A percentile compares a stretch with the other conserved stretches of the same genome.
Conservation (phyloP, 1,139 yeast genomes). For the Yamadazyma jaroonii region DNA sequence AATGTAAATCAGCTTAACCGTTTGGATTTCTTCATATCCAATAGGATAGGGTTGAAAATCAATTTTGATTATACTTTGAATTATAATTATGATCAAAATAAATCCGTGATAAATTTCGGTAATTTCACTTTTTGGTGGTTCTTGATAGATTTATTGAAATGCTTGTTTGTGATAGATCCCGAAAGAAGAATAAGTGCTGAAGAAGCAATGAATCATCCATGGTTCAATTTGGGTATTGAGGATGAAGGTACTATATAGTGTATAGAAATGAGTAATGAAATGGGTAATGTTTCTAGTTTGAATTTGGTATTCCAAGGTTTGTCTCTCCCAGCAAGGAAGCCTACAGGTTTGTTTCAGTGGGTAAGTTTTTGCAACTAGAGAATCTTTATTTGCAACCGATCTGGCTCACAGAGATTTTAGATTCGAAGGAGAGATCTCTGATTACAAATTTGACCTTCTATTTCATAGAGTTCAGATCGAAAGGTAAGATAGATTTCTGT, state of each 20-base stretch:
- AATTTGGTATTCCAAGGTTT: too few relatives aligned
- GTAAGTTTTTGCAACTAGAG: too few relatives aligned
- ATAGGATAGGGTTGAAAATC: slow-evolving; percentile 39
- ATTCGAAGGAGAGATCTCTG: too few relatives aligned
- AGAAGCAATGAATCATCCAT: slow-evolving; percentile 71
- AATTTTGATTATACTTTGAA: slow-evolving; percentile 40
- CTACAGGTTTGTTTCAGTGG: too few relatives aligned
- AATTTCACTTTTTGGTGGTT: slow-evolving; percentile 76
- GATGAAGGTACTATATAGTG: slow-evolving; percentile 63
- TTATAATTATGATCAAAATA: slow-evolving; percentile 41
- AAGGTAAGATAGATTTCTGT: too few relatives aligned
- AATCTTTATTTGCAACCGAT: too few relatives aligned
- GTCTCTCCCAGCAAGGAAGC: too few relatives aligned
- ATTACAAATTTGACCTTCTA: too few relatives aligned
- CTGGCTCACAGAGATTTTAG: too few relatives aligned
- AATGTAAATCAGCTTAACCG: slow-evolving; percentile 53
- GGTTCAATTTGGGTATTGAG: slow-evolving; percentile 73
- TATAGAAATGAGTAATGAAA: neutral
- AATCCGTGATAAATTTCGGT: slow-evolving; percentile 39
- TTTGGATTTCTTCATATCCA: slow-evolving; percentile 47
- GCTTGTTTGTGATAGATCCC: slow-evolving; percentile 64
- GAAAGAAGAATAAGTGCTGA: slow-evolving; percentile 59
- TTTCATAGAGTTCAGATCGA: too few relatives aligned
- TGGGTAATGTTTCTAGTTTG: too few relatives aligned
- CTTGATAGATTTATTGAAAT: slow-evolving; percentile 63